Conservation (phyloP, 257 asterid genomes). For the Solanum bulbocastanum region DNA sequence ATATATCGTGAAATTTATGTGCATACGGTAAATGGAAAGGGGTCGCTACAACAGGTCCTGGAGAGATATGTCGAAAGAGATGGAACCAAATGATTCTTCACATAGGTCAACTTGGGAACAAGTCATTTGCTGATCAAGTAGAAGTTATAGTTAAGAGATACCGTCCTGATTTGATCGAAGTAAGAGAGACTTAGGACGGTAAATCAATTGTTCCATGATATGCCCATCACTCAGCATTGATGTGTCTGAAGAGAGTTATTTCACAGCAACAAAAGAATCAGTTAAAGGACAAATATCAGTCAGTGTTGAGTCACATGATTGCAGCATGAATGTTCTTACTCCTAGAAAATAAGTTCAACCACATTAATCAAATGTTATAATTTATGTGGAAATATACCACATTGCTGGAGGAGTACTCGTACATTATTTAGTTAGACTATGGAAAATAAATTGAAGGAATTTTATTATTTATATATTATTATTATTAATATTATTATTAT, state of each 20-base stretch:
- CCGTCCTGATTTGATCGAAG: background rate
- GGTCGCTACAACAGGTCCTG: too few relatives aligned
- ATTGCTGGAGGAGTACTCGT: background rate
- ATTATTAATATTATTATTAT: too few relatives aligned
- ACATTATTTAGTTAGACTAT: background rate
- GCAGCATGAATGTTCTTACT: conserved; percentile 59
- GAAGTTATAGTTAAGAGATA: background rate
- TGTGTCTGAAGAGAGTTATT: too few relatives aligned
- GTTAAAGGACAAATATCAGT: conserved; percentile 50
- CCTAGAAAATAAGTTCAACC: conserved; percentile 16
- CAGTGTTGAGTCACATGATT: conserved; percentile 49
- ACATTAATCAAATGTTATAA: background rate
- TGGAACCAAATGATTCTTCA: conserved; percentile 2
- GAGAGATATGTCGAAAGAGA: conserved; percentile 1
- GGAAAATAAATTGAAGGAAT: background rate
- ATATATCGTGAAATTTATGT: too few relatives aligned
- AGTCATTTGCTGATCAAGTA: background rate
- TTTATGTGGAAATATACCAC: background rate
- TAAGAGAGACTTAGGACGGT: too few relatives aligned
- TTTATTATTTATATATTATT: background rate
- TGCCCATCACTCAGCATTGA: too few relatives aligned
- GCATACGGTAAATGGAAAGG: too few relatives aligned
- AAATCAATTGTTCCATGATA: too few relatives aligned
- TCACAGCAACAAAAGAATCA: background rate
- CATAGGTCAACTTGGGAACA: background rate